These are phyloP conservation scores for Apiotrichum brassicae DNA, from an alignment of 1,284 basidiomycete species.

Conservation along the genomic window DNA sequence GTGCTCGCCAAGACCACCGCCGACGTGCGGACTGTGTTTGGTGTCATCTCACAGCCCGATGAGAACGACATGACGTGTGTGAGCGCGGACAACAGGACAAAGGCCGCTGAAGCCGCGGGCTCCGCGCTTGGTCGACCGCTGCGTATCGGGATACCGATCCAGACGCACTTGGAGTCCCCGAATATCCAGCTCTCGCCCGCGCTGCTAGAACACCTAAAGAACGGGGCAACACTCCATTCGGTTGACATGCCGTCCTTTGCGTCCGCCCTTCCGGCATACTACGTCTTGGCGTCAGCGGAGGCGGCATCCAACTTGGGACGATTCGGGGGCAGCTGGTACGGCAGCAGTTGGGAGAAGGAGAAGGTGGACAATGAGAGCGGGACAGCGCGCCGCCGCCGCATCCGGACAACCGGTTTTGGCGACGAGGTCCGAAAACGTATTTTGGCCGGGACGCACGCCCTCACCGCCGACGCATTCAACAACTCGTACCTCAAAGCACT, in stretches of 20 bases:
- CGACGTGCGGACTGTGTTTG: slow-evolving; percentile 56
- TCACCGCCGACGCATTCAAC: slow-evolving; percentile 89
- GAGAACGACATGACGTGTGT: slow-evolving; percentile 71
- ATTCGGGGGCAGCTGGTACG: slow-evolving; percentile 72
- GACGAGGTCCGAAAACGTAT: slow-evolving; percentile 79
- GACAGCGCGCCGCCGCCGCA: slow-evolving; percentile 54
- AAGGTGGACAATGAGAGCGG: slow-evolving; percentile 48
- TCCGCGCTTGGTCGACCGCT: slow-evolving; percentile 8
- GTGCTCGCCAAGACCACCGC: slow-evolving; percentile 60
- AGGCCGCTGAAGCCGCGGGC: not conserved
- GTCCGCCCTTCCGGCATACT: slow-evolving; percentile 86
- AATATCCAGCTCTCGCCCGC: slow-evolving; percentile 28
- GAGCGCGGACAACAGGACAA: slow-evolving; percentile 48
- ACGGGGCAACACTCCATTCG: slow-evolving; percentile 64
- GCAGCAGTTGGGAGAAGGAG: slow-evolving; percentile 50
- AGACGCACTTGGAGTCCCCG: slow-evolving; percentile 25
- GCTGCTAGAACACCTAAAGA: slow-evolving; percentile 52
- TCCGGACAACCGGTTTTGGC: slow-evolving; percentile 70
- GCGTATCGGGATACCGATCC: slow-evolving; percentile 35
- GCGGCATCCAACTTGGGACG: slow-evolving; percentile 88
- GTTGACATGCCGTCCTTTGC: slow-evolving; percentile 71
- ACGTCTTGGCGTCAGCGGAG: slow-evolving; percentile 88
- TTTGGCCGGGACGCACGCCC: slow-evolving; percentile 83
- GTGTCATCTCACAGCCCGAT: slow-evolving; percentile 62
- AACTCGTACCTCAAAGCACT: slow-evolving; percentile 95